Percentiles rank a stretch among this genome's conserved stretches.
These are phyloP conservation scores for Paraconiothyrium sp. DNA, from an alignment of 2,329 filamentous ascomycete genomes.

Conservation along the genomic window DNA sequence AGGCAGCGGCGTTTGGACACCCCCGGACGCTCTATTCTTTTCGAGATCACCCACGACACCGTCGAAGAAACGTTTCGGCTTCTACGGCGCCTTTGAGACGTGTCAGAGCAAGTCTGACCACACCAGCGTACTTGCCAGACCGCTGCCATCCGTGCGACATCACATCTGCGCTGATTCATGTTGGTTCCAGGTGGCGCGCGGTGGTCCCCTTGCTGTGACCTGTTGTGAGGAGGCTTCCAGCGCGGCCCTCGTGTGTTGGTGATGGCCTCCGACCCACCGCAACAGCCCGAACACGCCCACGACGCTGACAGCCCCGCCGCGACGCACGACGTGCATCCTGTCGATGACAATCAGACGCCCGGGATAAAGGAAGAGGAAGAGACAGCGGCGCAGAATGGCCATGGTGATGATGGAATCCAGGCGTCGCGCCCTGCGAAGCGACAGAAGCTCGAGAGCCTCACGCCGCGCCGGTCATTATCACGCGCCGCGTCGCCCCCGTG, in stretches of 20 bases:
- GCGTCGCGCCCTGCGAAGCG: slow-evolving; percentile 64
- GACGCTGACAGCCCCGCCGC: slow-evolving; percentile 29
- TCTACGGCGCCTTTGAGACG: slow-evolving; percentile 38
- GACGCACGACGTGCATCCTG: slow-evolving; percentile 27
- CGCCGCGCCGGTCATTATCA: slow-evolving; percentile 47
- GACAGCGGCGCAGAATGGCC: slow-evolving; percentile 24
- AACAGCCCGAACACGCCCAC: slow-evolving; percentile 32
- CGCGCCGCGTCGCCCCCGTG: slow-evolving; percentile 83
- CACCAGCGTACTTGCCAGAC: slow-evolving; percentile 33
- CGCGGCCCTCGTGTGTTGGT: slow-evolving; percentile 36
- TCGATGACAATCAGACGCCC: slow-evolving; percentile 31
- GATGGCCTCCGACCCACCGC: slow-evolving; percentile 41
- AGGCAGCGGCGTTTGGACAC: slow-evolving; percentile 11
- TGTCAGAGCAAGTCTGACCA: slow-evolving; percentile 42
- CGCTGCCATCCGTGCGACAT: slow-evolving; percentile 33
- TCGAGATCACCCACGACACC: slow-evolving; percentile 38
- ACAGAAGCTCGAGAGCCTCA: slow-evolving; percentile 61
- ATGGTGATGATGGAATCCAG: slow-evolving; percentile 34
- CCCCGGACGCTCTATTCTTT: slow-evolving; percentile 21
- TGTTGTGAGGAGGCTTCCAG: slow-evolving; percentile 30
- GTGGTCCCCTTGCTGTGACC: slow-evolving; percentile 36
- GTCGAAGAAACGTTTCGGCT: slow-evolving; percentile 26
- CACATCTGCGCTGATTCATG: slow-evolving; percentile 37
- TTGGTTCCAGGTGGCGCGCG: slow-evolving; percentile 40
- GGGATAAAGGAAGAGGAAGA: slow-evolving; percentile 42